Evolutionary conservation across 441 rosid genomes (phyloP), one percentile per base, ranked within the genome.

Genomic region (Hura crepitans): DNA sequence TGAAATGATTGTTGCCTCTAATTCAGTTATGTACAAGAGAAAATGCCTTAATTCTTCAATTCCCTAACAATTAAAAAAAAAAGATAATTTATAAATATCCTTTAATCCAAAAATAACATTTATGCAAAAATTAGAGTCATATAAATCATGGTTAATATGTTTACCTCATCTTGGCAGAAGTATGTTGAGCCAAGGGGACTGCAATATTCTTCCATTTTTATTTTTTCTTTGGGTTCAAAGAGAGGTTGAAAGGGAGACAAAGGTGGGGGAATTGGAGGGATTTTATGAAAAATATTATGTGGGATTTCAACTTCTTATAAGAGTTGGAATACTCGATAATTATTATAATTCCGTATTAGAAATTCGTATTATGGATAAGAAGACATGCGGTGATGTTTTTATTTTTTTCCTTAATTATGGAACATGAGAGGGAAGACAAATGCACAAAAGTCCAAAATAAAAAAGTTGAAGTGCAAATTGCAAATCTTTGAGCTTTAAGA

Each of bases 31-130:
- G 77, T 82, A 84, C 72, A 82, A 31, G 42, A 89, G 78, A 25
- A 84, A 76, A 64, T 84, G 85, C 78, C 77, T 84, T 22, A 85
- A 56, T 50, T 88, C 96, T 58, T 88, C 90, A 77, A 79, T 76
- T 46, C 87, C 89, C 97, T 91, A 72, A 35, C 57, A 79, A 70
- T 43, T 37, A 18, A 14, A 65, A 70, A 45, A 53, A 2, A 23
- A 60, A 53, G 5, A 51, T 25, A 46, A 22, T n/a, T 9, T 49
- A 27, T 0, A 22, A 13, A 57, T 22, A 45, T 50, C 53, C 55
- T 30, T 13, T 5, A 12, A 12, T 27, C 18, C 15, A 51, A 70
- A 31, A 7, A 51, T 30, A 57, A 68, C 30, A 17, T 23, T 6
- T 42, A 7, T 17, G 23, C 11, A 51, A 51, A 51, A 51, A 51